Conservation (phyloP, 2,329 filamentous ascomycete genomes). For the Colletotrichum simmondsii region DNA sequence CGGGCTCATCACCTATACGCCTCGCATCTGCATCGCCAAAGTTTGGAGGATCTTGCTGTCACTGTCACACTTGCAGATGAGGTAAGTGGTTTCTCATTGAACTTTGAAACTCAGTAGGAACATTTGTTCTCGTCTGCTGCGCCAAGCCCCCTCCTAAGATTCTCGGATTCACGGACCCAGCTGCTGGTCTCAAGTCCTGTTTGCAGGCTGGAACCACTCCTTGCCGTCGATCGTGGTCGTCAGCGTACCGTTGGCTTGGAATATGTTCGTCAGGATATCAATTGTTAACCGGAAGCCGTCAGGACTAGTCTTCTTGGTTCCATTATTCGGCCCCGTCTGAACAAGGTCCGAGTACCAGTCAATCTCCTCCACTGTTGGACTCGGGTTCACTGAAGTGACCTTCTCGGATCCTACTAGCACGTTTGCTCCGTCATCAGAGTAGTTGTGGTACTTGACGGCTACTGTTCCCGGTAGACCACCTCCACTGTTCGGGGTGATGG, state of each 20-base stretch:
- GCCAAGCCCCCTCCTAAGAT: background rate
- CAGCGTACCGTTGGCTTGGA: slow-evolving; percentile 53
- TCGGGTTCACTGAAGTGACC: slow-evolving; percentile 40
- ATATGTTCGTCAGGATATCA: slow-evolving; percentile 50
- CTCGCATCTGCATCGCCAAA: background rate
- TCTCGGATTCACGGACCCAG: background rate
- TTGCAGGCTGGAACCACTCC: slow-evolving; percentile 49
- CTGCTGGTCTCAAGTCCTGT: slow-evolving; percentile 40
- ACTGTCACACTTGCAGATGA: background rate
- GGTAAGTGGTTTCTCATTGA: background rate
- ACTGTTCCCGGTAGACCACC: slow-evolving; percentile 39
- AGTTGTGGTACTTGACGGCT: slow-evolving; percentile 47
- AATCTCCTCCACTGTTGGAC: slow-evolving; percentile 40
- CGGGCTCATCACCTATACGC: background rate
- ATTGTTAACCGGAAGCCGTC: slow-evolving; percentile 52
- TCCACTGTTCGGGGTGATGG: slow-evolving; percentile 23
- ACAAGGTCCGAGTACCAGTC: slow-evolving; percentile 52
- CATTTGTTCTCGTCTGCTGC: background rate
- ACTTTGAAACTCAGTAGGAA: background rate
- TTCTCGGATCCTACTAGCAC: slow-evolving; percentile 48
- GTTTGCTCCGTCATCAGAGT: slow-evolving; percentile 47
- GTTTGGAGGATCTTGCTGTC: background rate
- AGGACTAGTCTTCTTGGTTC: slow-evolving; percentile 50
- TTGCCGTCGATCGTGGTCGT: slow-evolving; percentile 49
- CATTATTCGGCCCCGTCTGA: slow-evolving; percentile 42